These are phyloP conservation scores for Schoenoplectus tabernaemontani DNA, from an alignment of 202 grass and related monocot species.

Conservation along the genomic window DNA sequence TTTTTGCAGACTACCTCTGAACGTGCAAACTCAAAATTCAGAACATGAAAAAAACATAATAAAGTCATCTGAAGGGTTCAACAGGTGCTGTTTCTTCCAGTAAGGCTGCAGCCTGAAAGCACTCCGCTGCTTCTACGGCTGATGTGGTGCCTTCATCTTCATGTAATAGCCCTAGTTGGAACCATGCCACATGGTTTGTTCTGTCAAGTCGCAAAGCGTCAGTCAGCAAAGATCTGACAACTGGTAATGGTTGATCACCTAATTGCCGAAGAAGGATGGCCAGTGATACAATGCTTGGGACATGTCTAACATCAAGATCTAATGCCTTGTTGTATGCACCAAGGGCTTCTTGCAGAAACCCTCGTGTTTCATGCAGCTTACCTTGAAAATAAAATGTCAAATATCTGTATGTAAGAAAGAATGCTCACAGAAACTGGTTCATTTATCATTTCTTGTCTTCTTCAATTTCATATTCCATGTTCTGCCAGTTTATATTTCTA, in stretches of 20 bases:
- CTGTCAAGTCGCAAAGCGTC: constrained; percentile 80
- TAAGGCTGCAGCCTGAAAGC: constrained; percentile 84
- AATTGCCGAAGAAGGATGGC: constrained; percentile 52
- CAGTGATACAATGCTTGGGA: constrained; percentile 68
- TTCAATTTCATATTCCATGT: background rate
- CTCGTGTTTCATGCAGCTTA: constrained; percentile 57
- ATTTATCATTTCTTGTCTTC: background rate
- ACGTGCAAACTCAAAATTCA: constrained; percentile 30
- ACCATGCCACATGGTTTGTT: constrained; percentile 84
- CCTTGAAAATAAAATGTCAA: constrained; percentile 57
- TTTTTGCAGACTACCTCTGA: constrained; percentile 6
- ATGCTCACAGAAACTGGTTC: background rate
- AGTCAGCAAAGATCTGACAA: constrained; percentile 56
- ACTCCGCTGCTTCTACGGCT: constrained; percentile 63
- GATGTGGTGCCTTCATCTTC: constrained; percentile 59
- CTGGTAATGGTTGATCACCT: constrained; percentile 48
- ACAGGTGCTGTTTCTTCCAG: constrained; percentile 94
- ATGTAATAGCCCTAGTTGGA: constrained; percentile 80
- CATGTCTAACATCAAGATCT: constrained; percentile 66
- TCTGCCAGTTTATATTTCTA: background rate
- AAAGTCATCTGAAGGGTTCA: constrained; percentile 87
- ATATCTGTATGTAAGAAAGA: background rate
- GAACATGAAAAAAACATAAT: constrained; percentile 25
- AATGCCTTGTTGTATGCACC: constrained; percentile 61
- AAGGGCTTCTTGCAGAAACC: constrained; percentile 54